Conservation (phyloP, 345 rosid genomes). For the Pistacia atlantica region DNA sequence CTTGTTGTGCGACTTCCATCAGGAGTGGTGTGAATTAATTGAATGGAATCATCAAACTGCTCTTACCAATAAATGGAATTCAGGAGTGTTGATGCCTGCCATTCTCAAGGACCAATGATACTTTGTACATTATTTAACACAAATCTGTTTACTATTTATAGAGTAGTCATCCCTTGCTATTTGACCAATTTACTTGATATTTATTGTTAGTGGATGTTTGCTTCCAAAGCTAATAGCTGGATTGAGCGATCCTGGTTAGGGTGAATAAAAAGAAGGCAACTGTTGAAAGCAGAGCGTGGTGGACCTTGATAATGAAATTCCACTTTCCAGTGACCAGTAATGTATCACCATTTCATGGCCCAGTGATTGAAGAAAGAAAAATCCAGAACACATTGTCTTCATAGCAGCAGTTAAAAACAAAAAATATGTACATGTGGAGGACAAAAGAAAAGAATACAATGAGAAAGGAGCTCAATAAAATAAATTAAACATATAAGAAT, state of each 20-base stretch:
- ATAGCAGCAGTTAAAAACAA: neutral
- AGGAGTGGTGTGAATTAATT: conserved; percentile 57
- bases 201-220: no score
- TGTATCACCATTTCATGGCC: no score
- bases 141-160: no score
- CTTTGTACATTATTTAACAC: neutral
- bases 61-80: neutral
- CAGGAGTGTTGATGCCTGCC: neutral
- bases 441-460: no score
- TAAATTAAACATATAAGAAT: no score
- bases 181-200: no score
- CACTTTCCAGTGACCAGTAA: neutral
- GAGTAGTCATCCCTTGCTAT: no score
- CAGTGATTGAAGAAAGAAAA: no score
- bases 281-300: neutral
- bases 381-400: no score
- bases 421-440: no score
- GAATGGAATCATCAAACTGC: neutral
- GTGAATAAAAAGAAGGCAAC: neutral
- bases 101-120: neutral
- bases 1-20: conserved; percentile 92
- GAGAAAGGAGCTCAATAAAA: no score
- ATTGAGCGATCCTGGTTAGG: neutral
- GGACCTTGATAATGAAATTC: neutral
- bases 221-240: no score